Percentiles rank a stretch among this genome's conserved stretches.
Evolutionary conservation across 805 yeast species (phyloP).

Genomic region (Yarrowia deformans): DNA sequence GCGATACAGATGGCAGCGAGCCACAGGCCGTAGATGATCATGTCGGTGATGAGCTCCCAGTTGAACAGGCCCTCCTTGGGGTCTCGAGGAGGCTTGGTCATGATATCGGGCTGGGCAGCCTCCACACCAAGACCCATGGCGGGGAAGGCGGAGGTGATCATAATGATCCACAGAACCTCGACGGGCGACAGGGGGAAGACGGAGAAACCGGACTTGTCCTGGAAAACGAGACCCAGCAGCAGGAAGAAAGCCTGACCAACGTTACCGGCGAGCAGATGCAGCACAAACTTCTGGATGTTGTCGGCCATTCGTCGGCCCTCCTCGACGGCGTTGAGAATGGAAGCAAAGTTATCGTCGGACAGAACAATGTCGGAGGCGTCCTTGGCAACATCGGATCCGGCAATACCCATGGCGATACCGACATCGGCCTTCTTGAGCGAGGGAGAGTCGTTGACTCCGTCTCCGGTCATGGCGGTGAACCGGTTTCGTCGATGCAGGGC

Average conservation of each 20-base stretch:
- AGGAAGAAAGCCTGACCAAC: conserved; percentile 73
- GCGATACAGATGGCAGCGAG: conserved; percentile 76
- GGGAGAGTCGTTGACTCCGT: conserved; percentile 85
- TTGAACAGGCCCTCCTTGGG: conserved; percentile 65
- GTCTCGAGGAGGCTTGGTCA: conserved; percentile 69
- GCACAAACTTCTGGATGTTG: conserved; percentile 78
- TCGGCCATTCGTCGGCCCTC: conserved; percentile 83
- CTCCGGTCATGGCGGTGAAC: conserved; percentile 83
- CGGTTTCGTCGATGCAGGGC: conserved; percentile 70
- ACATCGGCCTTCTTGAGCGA: conserved; percentile 78
- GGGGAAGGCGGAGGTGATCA: conserved; percentile 80
- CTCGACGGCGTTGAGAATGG: conserved; percentile 77
- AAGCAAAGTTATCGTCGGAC: conserved; percentile 79
- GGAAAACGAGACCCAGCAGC: conserved; percentile 76
- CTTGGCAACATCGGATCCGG: conserved; percentile 86
- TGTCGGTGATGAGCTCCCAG: conserved; percentile 70
- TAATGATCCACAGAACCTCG: conserved; percentile 80
- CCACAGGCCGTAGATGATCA: conserved; percentile 73
- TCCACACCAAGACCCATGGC: conserved; percentile 84
- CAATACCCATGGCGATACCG: conserved; percentile 84
- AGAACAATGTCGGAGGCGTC: conserved; percentile 81
- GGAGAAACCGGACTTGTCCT: conserved; percentile 66
- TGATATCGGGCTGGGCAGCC: conserved; percentile 66
- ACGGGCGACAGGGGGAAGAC: conserved; percentile 86
- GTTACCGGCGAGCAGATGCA: conserved; percentile 74